Evolutionary conservation across 1,284 basidiomycete species (phyloP).

Genomic region (Veloboletus limbatus): DNA sequence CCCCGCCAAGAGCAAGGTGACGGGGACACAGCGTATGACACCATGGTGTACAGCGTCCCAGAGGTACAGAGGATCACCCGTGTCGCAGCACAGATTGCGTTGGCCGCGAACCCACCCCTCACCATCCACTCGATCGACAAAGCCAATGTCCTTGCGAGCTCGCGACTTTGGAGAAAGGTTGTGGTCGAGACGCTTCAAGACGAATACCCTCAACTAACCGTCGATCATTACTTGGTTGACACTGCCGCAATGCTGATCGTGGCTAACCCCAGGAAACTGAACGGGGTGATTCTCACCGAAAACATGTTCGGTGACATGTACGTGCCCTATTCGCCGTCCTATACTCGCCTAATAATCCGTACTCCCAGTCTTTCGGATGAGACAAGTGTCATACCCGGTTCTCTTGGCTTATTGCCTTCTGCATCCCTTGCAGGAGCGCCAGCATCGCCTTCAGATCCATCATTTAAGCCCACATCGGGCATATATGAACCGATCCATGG

Average conservation of each 20-base stretch:
- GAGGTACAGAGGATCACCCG: slow-evolving; percentile 96
- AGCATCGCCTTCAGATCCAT: slow-evolving; percentile 59
- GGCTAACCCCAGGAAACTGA: slow-evolving; percentile 88
- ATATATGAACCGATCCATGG: slow-evolving; percentile 97
- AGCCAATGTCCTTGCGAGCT: slow-evolving; percentile 97
- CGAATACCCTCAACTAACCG: slow-evolving; percentile 83
- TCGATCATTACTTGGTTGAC: slow-evolving; percentile 94
- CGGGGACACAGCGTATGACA: slow-evolving; percentile 79
- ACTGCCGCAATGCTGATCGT: slow-evolving; percentile 97
- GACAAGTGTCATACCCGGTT: slow-evolving; percentile 96
- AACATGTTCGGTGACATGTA: slow-evolving; percentile 97
- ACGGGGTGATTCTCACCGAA: slow-evolving; percentile 93
- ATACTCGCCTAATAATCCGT: slow-evolving; percentile 6
- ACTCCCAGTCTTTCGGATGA: slow-evolving; percentile 86
- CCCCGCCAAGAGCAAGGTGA: slow-evolving; percentile 85
- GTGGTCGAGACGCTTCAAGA: slow-evolving; percentile 79
- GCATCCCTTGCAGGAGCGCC: slow-evolving; percentile 94
- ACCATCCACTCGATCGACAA: slow-evolving; percentile 96
- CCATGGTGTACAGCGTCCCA: slow-evolving; percentile 87
- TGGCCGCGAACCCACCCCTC: slow-evolving; percentile 81
- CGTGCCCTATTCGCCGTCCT: slow-evolving; percentile 32
- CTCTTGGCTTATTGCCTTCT: slow-evolving; percentile 93
- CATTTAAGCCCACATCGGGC: slow-evolving; percentile 76
- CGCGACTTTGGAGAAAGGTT: slow-evolving; percentile 91
- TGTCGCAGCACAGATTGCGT: slow-evolving; percentile 91